Conservation (phyloP, 2,329 filamentous ascomycete genomes). For the Pseudogymnoascus sp. region DNA sequence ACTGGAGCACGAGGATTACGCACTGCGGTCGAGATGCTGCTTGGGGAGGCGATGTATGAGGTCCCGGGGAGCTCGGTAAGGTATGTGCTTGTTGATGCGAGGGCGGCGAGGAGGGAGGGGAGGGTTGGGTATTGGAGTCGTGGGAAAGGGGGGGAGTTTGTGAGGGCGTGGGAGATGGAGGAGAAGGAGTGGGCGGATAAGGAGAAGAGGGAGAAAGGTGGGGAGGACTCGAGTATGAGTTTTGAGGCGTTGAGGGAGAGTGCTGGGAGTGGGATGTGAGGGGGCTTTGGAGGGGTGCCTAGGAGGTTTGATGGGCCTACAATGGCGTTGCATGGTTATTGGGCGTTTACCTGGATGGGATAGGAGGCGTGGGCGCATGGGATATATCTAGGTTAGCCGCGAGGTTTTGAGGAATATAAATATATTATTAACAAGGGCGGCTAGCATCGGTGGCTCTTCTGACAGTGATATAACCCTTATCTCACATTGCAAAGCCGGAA, state of each 20-base stretch:
- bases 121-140: constrained; percentile 59
- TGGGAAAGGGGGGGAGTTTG: constrained; percentile 62
- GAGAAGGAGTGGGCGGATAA: constrained; percentile 31
- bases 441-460: neutral
- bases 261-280: constrained; percentile 24
- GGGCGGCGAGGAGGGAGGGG: constrained; percentile 55
- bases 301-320: neutral
- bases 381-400: neutral
- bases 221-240: constrained; percentile 12
- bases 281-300: neutral
- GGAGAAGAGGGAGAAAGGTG: constrained; percentile 6
- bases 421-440: neutral
- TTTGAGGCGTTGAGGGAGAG: constrained; percentile 25
- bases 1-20: constrained; percentile 76
- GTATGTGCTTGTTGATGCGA: constrained; percentile 62
- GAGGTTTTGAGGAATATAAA: neutral
- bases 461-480: neutral
- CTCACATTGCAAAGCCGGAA: neutral
- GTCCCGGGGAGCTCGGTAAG: constrained; percentile 56
- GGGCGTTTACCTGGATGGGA: neutral
- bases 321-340: neutral
- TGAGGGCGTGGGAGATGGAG: constrained; percentile 60
- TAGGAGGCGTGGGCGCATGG: neutral
- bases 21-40: constrained; percentile 71
- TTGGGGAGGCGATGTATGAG: constrained; percentile 76